Percentiles rank a stretch among this genome's conserved stretches.
phyloP scores from a whole-genome alignment of 352 stramenopile genomes.

The Thraustochytrium sp. region DNA sequence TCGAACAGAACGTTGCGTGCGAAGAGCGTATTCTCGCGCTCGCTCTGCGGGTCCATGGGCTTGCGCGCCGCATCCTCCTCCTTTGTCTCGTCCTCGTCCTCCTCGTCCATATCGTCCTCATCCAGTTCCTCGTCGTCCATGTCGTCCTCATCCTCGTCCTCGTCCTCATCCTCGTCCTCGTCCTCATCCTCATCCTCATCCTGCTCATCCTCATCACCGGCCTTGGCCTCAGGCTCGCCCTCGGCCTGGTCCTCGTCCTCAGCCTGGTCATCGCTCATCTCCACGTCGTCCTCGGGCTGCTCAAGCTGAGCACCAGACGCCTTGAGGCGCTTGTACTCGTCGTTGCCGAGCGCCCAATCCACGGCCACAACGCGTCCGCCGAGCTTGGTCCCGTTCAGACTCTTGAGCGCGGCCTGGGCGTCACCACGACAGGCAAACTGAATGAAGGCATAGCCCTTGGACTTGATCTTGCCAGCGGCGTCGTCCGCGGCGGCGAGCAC shows the following conservation, averaged over 20 bases:
- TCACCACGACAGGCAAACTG: constrained; percentile 44
- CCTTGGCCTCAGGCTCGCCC: background rate
- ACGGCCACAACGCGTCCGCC: constrained; percentile 29
- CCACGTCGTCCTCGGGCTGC: background rate
- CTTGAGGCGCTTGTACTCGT: constrained; percentile 28
- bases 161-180: constrained; percentile 48
- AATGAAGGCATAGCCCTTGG: constrained; percentile 46
- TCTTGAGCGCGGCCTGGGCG: constrained; percentile 11
- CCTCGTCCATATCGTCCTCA: constrained; percentile 24
- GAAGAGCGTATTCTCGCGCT: constrained; percentile 62
- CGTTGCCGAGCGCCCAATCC: constrained; percentile 40
- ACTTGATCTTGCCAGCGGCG: background rate
- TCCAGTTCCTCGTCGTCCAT: constrained; percentile 54
- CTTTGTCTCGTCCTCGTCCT: constrained; percentile 39
- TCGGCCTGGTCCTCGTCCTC: background rate
- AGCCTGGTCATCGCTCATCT: background rate
- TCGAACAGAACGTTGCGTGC: constrained; percentile 74
- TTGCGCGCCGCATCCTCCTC: constrained; percentile 4
- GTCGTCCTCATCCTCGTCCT: constrained; percentile 46
- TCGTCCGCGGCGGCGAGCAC: background rate
- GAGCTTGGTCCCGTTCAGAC: constrained; percentile 41
- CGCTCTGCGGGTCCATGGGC: background rate
- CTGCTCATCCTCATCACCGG: background rate
- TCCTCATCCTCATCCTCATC: constrained; percentile 14
- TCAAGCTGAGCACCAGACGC: background rate